A percentile compares a stretch with the other conserved stretches of the same genome.
phyloP scores from a whole-genome alignment of 225 moss, liverwort and hornwort genomes.

The Anthoceros angustus region DNA sequence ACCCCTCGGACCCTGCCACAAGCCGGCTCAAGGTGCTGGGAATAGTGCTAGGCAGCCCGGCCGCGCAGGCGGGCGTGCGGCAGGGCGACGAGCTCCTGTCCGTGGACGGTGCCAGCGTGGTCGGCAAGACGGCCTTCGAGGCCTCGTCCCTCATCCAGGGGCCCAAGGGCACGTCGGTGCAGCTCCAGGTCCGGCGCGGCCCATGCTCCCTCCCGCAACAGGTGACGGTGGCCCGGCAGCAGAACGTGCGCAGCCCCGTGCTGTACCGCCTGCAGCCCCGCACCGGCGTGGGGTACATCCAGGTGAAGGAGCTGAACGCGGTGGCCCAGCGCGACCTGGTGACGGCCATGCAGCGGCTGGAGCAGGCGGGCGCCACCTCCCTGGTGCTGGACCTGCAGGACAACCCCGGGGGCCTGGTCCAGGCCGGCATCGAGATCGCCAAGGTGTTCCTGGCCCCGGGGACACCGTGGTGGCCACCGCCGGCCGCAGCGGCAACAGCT shows the following conservation, averaged over 20 bases:
- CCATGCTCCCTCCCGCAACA: constrained; percentile 46
- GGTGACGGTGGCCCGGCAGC: constrained; percentile 64
- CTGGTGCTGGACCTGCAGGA: constrained; percentile 81
- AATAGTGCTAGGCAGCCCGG: constrained; percentile 78
- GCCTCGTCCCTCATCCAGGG: constrained; percentile 88
- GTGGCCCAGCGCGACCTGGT: constrained; percentile 78
- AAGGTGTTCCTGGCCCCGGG: constrained; percentile 60
- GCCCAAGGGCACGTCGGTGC: constrained; percentile 54
- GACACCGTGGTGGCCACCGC: constrained; percentile 86
- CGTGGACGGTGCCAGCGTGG: constrained; percentile 52
- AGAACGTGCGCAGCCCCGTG: constrained; percentile 89
- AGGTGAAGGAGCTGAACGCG: constrained; percentile 79
- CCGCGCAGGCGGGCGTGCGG: constrained; percentile 57
- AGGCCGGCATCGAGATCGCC: constrained; percentile 89
- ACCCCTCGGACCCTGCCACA: constrained; percentile 28
- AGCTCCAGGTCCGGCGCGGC: constrained; percentile 62
- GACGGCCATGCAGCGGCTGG: constrained; percentile 78
- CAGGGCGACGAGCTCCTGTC: constrained; percentile 78
- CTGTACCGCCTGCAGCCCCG: constrained; percentile 69
- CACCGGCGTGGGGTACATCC: constrained; percentile 57
- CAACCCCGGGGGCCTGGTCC: constrained; percentile 92
- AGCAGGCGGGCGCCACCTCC: constrained; percentile 69
- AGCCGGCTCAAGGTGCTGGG: constrained; percentile 51
- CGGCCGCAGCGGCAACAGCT: constrained; percentile 46
- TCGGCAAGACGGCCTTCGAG: constrained; percentile 62